A percentile compares a stretch with the other conserved stretches of the same genome.
These are phyloP conservation scores for Westerdykella ornata DNA, from an alignment of 2,329 filamentous ascomycete genomes.

Conservation along the genomic window DNA sequence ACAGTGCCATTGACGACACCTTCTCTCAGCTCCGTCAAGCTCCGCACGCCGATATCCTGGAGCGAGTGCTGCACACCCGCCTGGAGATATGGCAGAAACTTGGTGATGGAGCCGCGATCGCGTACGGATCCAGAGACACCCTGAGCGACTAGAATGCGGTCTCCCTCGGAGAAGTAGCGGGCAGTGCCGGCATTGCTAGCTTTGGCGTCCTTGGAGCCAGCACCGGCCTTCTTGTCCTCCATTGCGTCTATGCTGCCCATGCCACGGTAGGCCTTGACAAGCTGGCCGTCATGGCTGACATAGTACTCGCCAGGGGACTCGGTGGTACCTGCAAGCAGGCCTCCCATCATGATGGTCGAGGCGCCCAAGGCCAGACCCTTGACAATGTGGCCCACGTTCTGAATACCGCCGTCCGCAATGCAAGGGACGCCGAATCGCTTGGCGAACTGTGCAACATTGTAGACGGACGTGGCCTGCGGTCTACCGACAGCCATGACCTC, in stretches of 20 bases:
- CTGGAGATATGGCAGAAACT: slow-evolving; percentile 92
- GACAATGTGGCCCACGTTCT: slow-evolving; percentile 98
- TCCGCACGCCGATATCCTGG: slow-evolving; percentile 87
- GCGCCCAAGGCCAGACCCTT: slow-evolving; percentile 94
- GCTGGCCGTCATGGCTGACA: slow-evolving; percentile 90
- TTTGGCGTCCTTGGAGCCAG: slow-evolving; percentile 61
- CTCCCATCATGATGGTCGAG: slow-evolving; percentile 98
- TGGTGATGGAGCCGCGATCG: slow-evolving; percentile 78
- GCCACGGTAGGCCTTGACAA: slow-evolving; percentile 97
- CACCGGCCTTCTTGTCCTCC: slow-evolving; percentile 95
- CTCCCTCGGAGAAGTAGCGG: slow-evolving; percentile 96
- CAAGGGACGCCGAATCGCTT: slow-evolving; percentile 92
- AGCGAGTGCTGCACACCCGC: slow-evolving; percentile 95
- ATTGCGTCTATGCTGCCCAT: slow-evolving; percentile 99
- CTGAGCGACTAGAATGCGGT: slow-evolving; percentile 90
- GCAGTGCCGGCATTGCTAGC: slow-evolving; percentile 88
- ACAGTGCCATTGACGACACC: slow-evolving; percentile 67
- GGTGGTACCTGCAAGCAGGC: slow-evolving; percentile 90
- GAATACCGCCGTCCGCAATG: slow-evolving; percentile 95
- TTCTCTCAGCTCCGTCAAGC: slow-evolving; percentile 68
- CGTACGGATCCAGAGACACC: slow-evolving; percentile 85
- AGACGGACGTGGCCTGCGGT: slow-evolving; percentile 89
- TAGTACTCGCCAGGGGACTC: slow-evolving; percentile 97
- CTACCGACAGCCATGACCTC: slow-evolving; percentile 99
- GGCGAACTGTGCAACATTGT: slow-evolving; percentile 82